Conservation (phyloP, 331 rosid species). For the Acacia concinna region DNA sequence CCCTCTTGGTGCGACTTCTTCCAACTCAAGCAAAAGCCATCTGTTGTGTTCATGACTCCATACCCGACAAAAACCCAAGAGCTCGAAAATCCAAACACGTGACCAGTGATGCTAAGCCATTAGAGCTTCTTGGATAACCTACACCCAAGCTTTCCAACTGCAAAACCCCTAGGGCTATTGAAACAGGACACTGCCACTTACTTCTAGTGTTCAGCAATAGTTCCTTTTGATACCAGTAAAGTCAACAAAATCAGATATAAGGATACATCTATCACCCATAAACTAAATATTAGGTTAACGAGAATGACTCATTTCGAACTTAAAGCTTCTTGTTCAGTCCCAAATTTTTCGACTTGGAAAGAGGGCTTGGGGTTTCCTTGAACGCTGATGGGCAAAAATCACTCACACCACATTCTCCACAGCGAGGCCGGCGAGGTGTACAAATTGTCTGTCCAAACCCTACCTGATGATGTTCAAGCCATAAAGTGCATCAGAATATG, state of each 20-base stretch:
- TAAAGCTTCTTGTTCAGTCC: conserved; percentile 39
- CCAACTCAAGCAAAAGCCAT: neutral
- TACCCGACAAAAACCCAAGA: neutral
- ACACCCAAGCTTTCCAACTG: neutral
- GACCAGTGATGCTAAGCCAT: too few relatives aligned
- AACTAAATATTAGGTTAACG: neutral
- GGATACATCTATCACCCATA: neutral
- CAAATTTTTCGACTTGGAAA: conserved; percentile 50
- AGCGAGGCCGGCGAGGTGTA: conserved; percentile 73
- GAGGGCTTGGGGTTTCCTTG: conserved; percentile 56
- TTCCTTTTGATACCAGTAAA: neutral
- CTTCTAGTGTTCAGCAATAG: too few relatives aligned
- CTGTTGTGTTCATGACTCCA: neutral
- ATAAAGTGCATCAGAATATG: neutral
- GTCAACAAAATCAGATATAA: neutral
- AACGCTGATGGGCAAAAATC: conserved; percentile 78
- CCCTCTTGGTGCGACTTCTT: neutral
- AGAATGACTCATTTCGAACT: neutral
- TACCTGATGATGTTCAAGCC: conserved; percentile 57
- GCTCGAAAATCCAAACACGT: neutral
- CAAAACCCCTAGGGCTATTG: too few relatives aligned
- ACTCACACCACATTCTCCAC: conserved; percentile 62
- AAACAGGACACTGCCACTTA: too few relatives aligned
- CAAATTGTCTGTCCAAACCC: conserved; percentile 86
- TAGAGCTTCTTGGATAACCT: too few relatives aligned